Evolutionary conservation across 192 early-diverging fungal species (phyloP), one percentile per base, ranked within the genome.

Genomic region (Chytriomyces hyalinus): DNA sequence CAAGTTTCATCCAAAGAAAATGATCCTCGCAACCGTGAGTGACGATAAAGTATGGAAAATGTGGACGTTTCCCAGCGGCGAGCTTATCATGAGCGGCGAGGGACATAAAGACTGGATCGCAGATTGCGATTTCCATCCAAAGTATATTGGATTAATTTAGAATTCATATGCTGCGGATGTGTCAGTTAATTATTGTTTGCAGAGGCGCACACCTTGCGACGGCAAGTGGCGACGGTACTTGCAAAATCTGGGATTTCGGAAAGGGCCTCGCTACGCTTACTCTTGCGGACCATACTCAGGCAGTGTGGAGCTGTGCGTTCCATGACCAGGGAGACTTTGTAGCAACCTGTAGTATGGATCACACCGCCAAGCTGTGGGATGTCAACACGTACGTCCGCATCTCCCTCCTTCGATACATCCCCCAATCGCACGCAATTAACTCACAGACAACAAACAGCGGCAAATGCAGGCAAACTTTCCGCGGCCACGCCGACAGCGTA

Each of bases 41-140:
- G 88, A 89, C 62, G 88, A 89, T 78, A 81, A 81, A 62, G 75
- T 84, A 3, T 89, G 88, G 88, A 89, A 89, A 66, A 76, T 89
- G 83, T 89, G 84, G 84, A 79, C 84, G 5, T 88, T 89, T 67
- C 88, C 88, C 15, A 78, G 78, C 50, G 86, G 88, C 7, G 88
- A 89, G 48, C 71, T 89, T 4, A 85, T 89, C 20, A 86, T 89
- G 85, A 84, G 80, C 60, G 88, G 88, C 1, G 78, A 80, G 48
- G 88, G 86, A 9, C 88, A 89, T 64, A 80, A 80, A 36, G 85
- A 86, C 77, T 89, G 88, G 88, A 82, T 89, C 45, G 80, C 86
- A 0, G 86, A 89, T 59, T 87, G 86, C 62, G 88, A 89, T 57
- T 89, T 89, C 68, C 86, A 89, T 80, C 88, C 88, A 53, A 78